Percentiles rank a stretch among this genome's conserved stretches.
phyloP scores from a whole-genome alignment of 768 basidiomycete genomes.

The Pulveroboletus sp. region DNA sequence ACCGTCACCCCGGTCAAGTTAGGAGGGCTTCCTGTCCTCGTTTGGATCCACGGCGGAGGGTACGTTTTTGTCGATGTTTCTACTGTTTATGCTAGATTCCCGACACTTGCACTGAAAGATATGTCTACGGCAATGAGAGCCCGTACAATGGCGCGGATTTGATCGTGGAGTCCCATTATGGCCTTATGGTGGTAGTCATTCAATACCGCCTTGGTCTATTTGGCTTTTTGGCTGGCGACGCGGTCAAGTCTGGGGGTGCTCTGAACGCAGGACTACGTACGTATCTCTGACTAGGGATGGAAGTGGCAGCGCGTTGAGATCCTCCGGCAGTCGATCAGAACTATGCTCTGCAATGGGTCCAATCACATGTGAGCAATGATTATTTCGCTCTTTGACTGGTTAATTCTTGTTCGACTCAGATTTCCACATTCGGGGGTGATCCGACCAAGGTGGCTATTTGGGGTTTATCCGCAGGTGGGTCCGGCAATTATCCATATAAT shows the following conservation, averaged over 20 bases:
- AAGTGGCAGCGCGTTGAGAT: background rate
- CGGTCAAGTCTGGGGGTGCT: too few species aligned
- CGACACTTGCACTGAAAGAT: background rate
- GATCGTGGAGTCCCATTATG: background rate
- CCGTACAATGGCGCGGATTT: constrained; percentile 4
- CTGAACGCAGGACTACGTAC: too few species aligned
- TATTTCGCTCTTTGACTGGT: background rate
- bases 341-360: constrained; percentile 6
- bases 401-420: background rate
- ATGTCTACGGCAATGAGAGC: background rate
- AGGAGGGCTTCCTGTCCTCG: constrained; percentile 7
- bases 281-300: too few species aligned
- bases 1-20: background rate
- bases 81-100: too few species aligned
- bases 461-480: constrained; percentile 7
- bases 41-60: constrained; percentile 17
- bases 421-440: constrained; percentile 4
- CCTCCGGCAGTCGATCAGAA: constrained; percentile 1
- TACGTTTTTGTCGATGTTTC: too few species aligned
- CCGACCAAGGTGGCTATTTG: constrained; percentile 4
- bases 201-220: too few species aligned
- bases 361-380: constrained; percentile 1
- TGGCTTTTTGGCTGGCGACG: too few species aligned
- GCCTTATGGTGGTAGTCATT: too few species aligned
- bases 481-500: background rate